Evolutionary conservation across 768 basidiomycete genomes (phyloP), one percentile per base, ranked within the genome.

Genomic region (Polyporus arcularius): DNA sequence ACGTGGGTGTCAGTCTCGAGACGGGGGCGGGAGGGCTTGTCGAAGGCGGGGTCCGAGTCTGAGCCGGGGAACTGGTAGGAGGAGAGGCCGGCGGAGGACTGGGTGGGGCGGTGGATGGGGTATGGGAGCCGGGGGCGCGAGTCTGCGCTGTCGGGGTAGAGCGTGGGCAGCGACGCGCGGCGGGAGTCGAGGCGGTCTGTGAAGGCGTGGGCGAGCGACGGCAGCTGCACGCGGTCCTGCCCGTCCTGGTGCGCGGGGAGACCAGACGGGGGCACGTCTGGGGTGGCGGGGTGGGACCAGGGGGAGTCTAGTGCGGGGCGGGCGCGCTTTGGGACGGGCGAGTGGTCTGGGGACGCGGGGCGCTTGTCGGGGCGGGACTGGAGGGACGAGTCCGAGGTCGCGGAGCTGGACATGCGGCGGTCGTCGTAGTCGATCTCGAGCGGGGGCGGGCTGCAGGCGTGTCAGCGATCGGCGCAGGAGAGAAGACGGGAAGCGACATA

Each of bases 331-430:
- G 85, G 46, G 68, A 74, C 57, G 18, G 60, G 60, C 2, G 83
- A 83, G 69, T 82, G 80, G 35, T 75, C 73, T 51, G 88, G 85
- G 0, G 86, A 84, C 32, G 80, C 71, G 4, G 79, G 73, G 59
- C 83, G 85, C 70, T 87, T 90, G 67, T 89, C 87, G 9, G 76
- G 78, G 53, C 82, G 78, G 46, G 86, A 86, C 63, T 82, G 78
- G 60, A 80, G 75, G 71, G 78, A 82, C 75, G 79, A 82, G 74
- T 91, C 89, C 15, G 89, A 90, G 60, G 84, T 80, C 53, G 85
- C 86, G 64, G 87, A 89, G 72, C 82, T 81, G 74, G 90, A 91
- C 90, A 92, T 91, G 70, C 89, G 87, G 70, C 89, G 82, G 40
- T 72, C 71, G 62, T 79, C 71, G 82, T 88, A 85, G 73, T 85